Base-by-base conservation (phyloP, 208 protist genomes). In the Strigomonas culicis region DNA sequence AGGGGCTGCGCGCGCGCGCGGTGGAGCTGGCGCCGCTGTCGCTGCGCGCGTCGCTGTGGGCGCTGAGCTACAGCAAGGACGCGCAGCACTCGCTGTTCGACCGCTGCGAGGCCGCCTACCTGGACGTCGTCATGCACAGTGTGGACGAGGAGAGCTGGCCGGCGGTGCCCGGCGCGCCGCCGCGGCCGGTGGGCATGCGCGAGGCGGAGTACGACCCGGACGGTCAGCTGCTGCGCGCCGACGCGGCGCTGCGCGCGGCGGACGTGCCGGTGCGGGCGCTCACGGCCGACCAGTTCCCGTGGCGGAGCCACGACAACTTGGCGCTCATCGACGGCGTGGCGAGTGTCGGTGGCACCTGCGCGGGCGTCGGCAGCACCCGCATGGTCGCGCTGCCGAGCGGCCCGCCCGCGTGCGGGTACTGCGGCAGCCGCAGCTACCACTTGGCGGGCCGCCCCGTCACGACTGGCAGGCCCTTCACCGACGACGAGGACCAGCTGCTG, bases 251-350 rank as follows among this genome's bases (percentile, higher is more conserved):
- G 8, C 69, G 66, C 22, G 36, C 28, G 0, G 52, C 36, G 19
- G 58, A 58, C 24, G 59, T 87, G n/a, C 25, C 68, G 0, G 58
- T 86, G 27, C 52, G 55, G 10, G 64, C 74, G 27, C 70, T 88
- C 24, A 84, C 71, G 27, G 65, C n/a, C 2, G 68, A 51, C 22
- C 65, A 36, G 10, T 93, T 90, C 44, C 80, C 76, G 11, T 93
- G 75, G 80, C 74, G 76, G 25, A 58, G 64, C 21, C 83, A 90
- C 58, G 66, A 84, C 67, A 90, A 88, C 64, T 46, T 90, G 30
- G 73, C 79, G n/a, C 67, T 90, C n/a, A 90, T 93, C 66, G 79
- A 90, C 63, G 83, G 83, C 43, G 77, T 88, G 4, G 86, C 83
- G 39, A 89, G 78, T 59, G 82, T 89, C 17, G 79, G 86, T 19